phyloP scores from a whole-genome alignment of 805 yeast species.

The Clavispora phyllophila region DNA sequence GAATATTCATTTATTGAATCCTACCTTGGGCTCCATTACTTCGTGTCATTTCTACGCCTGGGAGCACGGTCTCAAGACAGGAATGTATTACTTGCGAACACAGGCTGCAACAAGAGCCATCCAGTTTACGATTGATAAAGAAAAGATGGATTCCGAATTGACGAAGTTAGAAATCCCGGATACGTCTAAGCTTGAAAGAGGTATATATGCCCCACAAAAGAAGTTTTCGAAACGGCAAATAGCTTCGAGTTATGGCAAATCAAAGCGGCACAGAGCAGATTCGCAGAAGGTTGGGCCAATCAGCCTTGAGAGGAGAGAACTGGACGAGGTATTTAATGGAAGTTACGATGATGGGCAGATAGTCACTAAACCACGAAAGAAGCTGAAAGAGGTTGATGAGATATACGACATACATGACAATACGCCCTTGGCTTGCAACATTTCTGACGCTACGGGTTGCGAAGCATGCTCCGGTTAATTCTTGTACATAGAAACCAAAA shows the following conservation, averaged over 20 bases:
- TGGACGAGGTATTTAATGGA: not conserved
- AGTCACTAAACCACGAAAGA: not conserved
- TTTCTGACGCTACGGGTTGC: constrained; percentile 19
- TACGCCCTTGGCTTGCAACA: constrained; percentile 30
- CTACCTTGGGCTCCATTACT: constrained; percentile 35
- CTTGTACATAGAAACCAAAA: constrained; percentile 4
- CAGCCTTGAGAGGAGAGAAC: not conserved
- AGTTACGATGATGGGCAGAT: not conserved
- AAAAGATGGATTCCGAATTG: constrained; percentile 1
- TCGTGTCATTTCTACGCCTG: constrained; percentile 42
- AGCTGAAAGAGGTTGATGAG: not conserved
- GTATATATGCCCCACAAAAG: not conserved
- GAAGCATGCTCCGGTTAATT: constrained; percentile 21
- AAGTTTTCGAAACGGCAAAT: not conserved
- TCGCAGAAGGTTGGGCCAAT: not conserved
- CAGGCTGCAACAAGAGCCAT: constrained; percentile 35
- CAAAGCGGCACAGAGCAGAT: not conserved
- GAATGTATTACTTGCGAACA: constrained; percentile 37
- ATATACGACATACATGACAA: constrained; percentile 30
- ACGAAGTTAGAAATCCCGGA: constrained; percentile 2
- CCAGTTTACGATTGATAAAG: constrained; percentile 22
- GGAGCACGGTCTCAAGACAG: constrained; percentile 36
- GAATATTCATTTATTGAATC: constrained; percentile 35
- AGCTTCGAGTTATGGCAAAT: not conserved
- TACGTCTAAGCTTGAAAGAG: not conserved